Base-by-base conservation (phyloP, 2,329 filamentous ascomycete species). In the Xylariaceae sp. region DNA sequence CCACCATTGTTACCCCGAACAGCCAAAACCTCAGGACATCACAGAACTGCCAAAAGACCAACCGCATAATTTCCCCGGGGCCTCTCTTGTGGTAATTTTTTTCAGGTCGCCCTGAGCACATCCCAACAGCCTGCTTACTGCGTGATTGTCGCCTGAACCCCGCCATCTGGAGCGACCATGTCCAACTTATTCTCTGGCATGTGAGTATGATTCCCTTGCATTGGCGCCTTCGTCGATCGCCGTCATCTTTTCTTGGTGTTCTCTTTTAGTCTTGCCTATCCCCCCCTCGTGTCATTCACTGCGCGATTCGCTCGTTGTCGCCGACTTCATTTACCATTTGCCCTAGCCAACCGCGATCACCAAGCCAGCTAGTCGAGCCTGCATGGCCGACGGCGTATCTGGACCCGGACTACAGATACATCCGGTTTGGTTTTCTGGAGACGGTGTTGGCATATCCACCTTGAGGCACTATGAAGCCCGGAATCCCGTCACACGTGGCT, bases 171-270 rank as follows among this genome's bases (percentile, higher is more conserved):
- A 65, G 63, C 66, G 67, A 75, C 68, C 71, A 84, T 84, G 81
- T 84, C 82, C 68, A 83, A 83, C 75, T 75, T 84, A 68, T 84
- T 84, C 72, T 84, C 81, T 69, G 81, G 82, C 74, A 84, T 84
- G 82, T 84, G 77, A 81, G 82, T 64, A 30, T 42, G 1, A 39
- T 57, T 50, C 53, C 54, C 55, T 42, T 60, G 48, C 54, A 58
- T 61, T 50, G 44, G 58, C 47, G 39, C 47, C 47, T 42, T 50
- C 45, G 35, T 56, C 30, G 18, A 42, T 30, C 15, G 23, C 37
- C 11, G 37, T 42, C 23, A 30, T 30, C 37, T 42, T 13, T 13
- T 13, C 37, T 42, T 42, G 8, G 11, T 42, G 2, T 42, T 42
- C 3, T 42, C 37, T 13, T 4, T 13, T 53, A 44, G 47, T 15